Percentiles rank a stretch among this genome's conserved stretches.
Conservation (phyloP, 179 eudicot genomes). For the Amaranthus tricolor region DNA sequence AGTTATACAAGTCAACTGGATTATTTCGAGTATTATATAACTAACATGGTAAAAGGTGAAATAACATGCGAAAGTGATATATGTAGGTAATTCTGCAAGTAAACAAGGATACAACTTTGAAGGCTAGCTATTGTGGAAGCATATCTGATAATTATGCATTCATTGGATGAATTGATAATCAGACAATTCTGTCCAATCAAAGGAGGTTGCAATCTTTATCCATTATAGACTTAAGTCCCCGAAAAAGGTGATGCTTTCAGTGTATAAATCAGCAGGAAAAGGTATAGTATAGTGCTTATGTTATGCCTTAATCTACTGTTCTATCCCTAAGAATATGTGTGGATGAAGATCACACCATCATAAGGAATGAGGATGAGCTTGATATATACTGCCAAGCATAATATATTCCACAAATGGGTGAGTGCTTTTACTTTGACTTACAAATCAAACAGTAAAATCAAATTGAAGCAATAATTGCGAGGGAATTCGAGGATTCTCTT, state of each 20-base stretch:
- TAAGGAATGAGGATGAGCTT: not conserved
- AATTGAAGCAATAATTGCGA: not conserved
- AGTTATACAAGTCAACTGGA: no score
- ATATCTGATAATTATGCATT: no score
- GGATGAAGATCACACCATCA: not conserved
- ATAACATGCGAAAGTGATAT: no score
- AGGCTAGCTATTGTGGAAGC: no score
- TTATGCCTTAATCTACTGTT: constrained; percentile 13
- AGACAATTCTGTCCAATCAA: no score
- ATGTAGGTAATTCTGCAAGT: no score
- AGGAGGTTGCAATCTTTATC: no score
- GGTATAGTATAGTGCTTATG: not conserved
- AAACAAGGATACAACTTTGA: no score
- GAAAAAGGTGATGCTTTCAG: not conserved
- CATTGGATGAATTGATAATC: no score
- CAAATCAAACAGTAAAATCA: not conserved
- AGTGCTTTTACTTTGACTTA: not conserved
- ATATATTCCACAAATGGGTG: not conserved
- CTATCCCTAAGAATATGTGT: not conserved
- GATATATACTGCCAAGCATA: not conserved
- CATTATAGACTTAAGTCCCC: no score
- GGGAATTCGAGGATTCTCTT: not conserved
- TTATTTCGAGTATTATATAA: no score
- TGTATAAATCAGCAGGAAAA: not conserved
- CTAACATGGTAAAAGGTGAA: no score